Conservation (phyloP, 228 moss, liverwort and hornwort species). For the Sphagnum fallax region DNA sequence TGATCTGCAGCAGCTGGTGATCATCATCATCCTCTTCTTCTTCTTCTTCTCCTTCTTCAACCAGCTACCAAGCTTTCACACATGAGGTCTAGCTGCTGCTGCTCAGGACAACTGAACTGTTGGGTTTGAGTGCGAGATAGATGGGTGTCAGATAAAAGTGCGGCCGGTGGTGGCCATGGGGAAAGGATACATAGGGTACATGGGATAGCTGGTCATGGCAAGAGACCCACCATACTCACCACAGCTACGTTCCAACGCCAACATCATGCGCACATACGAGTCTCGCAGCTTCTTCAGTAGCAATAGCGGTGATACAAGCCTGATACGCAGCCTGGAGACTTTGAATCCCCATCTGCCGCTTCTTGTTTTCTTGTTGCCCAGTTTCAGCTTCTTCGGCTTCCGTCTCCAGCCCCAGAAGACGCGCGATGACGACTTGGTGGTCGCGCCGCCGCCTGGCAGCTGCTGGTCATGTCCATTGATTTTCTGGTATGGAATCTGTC, state of each 20-base stretch:
- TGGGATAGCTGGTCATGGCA: not conserved
- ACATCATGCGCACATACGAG: slow-evolving; percentile 32
- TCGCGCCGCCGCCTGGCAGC: too few relatives aligned
- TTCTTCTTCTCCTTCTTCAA: too few relatives aligned
- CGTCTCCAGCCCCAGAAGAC: slow-evolving; percentile 29
- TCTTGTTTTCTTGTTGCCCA: not conserved
- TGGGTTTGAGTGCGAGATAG: too few relatives aligned
- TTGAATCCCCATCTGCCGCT: slow-evolving; percentile 18
- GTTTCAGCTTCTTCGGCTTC: slow-evolving; percentile 5
- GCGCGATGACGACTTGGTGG: not conserved
- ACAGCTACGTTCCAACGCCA: slow-evolving; percentile 15
- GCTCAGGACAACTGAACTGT: too few relatives aligned
- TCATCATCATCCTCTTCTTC: too few relatives aligned
- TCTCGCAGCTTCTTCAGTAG: slow-evolving; percentile 35
- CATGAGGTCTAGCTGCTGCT: too few relatives aligned
- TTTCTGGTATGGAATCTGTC: slow-evolving; percentile 22
- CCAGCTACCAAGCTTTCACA: too few relatives aligned
- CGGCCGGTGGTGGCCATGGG: too few relatives aligned
- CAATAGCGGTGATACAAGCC: slow-evolving; percentile 20
- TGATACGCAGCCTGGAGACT: slow-evolving; percentile 24
- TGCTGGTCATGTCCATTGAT: slow-evolving; percentile 5
- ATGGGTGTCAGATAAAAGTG: too few relatives aligned
- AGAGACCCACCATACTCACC: slow-evolving; percentile 5
- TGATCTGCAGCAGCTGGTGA: too few relatives aligned
- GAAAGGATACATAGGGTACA: not conserved